Conservation (phyloP, 1,284 basidiomycete genomes). For the Ustilago xerochloae region DNA sequence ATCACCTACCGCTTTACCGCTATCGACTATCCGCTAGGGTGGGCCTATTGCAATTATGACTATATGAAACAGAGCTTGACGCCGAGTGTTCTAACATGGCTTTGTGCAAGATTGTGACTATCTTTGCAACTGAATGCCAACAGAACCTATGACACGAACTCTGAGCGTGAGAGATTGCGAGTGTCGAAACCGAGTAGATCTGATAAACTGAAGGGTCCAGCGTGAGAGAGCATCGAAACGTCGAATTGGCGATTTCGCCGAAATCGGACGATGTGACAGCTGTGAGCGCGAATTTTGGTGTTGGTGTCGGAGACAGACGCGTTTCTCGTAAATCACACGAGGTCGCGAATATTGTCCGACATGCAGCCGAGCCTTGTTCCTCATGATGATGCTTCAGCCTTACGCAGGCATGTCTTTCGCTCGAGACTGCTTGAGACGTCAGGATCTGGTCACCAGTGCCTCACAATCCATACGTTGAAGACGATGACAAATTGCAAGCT, state of each 20-base stretch:
- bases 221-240: background rate
- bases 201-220: background rate
- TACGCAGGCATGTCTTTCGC: too few species aligned
- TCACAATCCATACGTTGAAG: background rate
- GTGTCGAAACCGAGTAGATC: background rate
- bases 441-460: too few species aligned
- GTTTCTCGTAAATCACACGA: conserved; percentile 23
- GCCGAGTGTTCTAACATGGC: too few species aligned
- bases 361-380: conserved; percentile 8
- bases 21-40: conserved; percentile 26
- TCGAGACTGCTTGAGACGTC: too few species aligned
- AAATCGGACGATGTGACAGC: conserved; percentile 19
- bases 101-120: too few species aligned
- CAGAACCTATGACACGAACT: too few species aligned
- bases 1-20: conserved; percentile 33
- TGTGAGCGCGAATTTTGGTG: too few species aligned
- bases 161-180: background rate
- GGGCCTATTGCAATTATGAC: background rate
- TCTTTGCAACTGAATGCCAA: too few species aligned
- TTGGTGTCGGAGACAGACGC: conserved; percentile 17
- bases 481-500: background rate
- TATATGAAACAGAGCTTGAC: too few species aligned
- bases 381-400: background rate
- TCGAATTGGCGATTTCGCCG: conserved; percentile 25
- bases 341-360: conserved; percentile 1